These are phyloP conservation scores for Tetrahymena thermophila DNA, from an alignment of 73 alveolate species.

Conservation along the genomic window DNA sequence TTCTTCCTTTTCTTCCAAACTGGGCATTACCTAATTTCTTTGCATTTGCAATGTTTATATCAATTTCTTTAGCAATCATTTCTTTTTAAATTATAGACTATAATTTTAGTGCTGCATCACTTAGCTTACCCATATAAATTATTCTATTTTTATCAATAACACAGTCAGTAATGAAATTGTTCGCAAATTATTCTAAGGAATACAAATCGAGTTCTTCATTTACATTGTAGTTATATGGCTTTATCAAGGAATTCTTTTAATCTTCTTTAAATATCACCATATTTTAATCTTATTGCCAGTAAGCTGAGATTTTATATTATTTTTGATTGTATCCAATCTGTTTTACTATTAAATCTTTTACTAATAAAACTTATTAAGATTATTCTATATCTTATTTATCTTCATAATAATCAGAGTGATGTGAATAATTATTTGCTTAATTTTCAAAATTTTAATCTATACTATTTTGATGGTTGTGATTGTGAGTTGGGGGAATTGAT, in stretches of 20 bases:
- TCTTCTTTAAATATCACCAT: not conserved
- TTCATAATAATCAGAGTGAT: too few species aligned
- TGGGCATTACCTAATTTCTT: not conserved
- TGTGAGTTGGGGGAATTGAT: not conserved
- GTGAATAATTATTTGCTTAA: not conserved
- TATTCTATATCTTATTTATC: not conserved
- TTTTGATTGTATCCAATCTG: not conserved
- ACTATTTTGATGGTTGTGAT: not conserved
- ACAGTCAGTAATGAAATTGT: not conserved
- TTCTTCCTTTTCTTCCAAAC: not conserved
- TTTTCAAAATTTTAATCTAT: not conserved
- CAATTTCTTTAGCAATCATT: not conserved
- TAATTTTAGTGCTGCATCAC: not conserved
- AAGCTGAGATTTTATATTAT: not conserved
- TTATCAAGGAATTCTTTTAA: not conserved
- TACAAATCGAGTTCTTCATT: not conserved
- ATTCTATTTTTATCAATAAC: not conserved
- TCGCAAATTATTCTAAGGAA: not conserved
- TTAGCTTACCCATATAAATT: not conserved
- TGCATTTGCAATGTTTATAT: not conserved
- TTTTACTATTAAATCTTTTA: not conserved
- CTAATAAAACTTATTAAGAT: not conserved
- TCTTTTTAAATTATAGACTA: not conserved
- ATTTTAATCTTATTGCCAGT: not conserved
- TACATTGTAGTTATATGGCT: not conserved